phyloP scores from a whole-genome alignment of 2,329 filamentous ascomycete genomes.

The Stachybotrys echinatus region DNA sequence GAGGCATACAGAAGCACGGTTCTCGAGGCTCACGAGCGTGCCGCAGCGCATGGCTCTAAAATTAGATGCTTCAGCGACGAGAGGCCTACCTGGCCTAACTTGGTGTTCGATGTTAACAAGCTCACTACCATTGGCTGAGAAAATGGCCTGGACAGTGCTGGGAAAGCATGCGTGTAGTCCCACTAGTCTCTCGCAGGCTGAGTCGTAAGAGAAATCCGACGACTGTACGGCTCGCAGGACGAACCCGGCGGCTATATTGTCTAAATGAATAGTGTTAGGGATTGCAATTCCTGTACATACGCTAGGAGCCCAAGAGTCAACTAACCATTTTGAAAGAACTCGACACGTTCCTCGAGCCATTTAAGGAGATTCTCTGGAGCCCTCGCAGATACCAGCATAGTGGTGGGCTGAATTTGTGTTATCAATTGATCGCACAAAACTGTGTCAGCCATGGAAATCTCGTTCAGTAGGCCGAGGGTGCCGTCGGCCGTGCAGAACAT shows the following conservation, averaged over 20 bases:
- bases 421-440: conserved; percentile 61
- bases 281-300: too few relatives aligned
- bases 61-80: conserved; percentile 39
- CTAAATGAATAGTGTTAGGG: neutral
- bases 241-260: conserved; percentile 8
- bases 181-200: conserved; percentile 61
- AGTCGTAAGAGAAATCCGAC: conserved; percentile 65
- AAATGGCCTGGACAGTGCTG: conserved; percentile 10
- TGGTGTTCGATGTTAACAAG: conserved; percentile 17
- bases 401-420: conserved; percentile 49
- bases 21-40: conserved; percentile 69
- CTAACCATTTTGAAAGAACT: neutral
- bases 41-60: conserved; percentile 64
- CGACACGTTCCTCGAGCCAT: neutral
- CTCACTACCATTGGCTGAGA: conserved; percentile 10
- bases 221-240: conserved; percentile 63
- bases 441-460: conserved; percentile 63
- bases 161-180: conserved; percentile 23
- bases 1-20: conserved; percentile 55
- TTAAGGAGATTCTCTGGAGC: conserved; percentile 26
- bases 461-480: conserved; percentile 70
- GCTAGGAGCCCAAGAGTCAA: too few relatives aligned
- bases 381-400: conserved; percentile 45
- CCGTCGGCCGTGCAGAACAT: conserved; percentile 72
- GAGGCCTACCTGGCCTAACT: conserved; percentile 31